Evolutionary conservation across 345 rosid species (phyloP).

Genomic region (Eucalyptus regnans): DNA sequence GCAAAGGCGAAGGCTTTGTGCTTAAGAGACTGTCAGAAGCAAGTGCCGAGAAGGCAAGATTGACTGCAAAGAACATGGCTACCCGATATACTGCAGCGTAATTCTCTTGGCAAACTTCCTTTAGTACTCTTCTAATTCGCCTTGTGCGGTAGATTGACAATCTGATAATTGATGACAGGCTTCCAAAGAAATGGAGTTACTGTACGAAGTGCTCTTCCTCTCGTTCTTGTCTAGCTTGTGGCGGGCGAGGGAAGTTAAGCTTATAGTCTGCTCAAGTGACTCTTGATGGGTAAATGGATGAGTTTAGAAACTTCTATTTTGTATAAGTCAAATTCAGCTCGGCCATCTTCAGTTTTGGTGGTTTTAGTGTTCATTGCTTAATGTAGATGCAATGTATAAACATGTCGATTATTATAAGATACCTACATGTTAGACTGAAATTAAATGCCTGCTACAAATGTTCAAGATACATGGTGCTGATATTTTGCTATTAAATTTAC

Average conservation of each 20-base stretch:
- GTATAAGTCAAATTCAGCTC: background rate
- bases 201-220: slow-evolving; percentile 86
- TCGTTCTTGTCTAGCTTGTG: slow-evolving; percentile 58
- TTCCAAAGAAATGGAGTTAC: slow-evolving; percentile 98
- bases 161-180: slow-evolving; percentile 25
- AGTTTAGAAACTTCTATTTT: background rate
- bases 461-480: background rate
- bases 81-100: slow-evolving; percentile 97
- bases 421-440: background rate
- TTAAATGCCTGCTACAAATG: background rate
- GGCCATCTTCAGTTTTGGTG: background rate
- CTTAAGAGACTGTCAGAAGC: slow-evolving; percentile 62
- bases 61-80: slow-evolving; percentile 72
- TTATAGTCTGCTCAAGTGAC: slow-evolving; percentile 2
- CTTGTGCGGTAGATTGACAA: background rate
- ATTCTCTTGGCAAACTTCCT: background rate
- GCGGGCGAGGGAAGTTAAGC: slow-evolving; percentile 64
- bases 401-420: background rate
- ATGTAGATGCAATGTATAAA: background rate
- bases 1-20: slow-evolving; percentile 91
- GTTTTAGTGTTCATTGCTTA: background rate
- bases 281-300: background rate
- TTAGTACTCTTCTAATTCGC: background rate
- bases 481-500: background rate
- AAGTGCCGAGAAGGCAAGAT: slow-evolving; percentile 68